Evolutionary conservation across 306 rosid genomes (phyloP).

Genomic region (Lathyrus sativus): DNA sequence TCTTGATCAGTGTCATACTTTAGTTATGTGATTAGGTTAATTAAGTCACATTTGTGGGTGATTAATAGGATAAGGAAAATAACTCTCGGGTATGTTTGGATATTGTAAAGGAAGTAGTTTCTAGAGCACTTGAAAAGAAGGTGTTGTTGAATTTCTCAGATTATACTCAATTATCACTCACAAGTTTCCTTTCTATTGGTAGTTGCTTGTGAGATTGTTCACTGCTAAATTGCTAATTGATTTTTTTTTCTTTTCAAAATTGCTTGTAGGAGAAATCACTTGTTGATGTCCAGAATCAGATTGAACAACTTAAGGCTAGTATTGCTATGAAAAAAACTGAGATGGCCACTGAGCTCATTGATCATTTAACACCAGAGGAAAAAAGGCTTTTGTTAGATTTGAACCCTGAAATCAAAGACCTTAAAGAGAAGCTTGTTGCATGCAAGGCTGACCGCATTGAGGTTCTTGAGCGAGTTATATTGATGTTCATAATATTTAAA

Average conservation of each 20-base stretch:
- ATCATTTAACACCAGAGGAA: slow-evolving; percentile 89
- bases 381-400: slow-evolving; percentile 74
- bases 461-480: slow-evolving; percentile 53
- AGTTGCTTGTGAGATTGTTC: slow-evolving; percentile 27
- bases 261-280: slow-evolving; percentile 85
- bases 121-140: slow-evolving; percentile 80
- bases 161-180: slow-evolving; percentile 8
- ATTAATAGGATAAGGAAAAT: too few relatives aligned
- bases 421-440: slow-evolving; percentile 77
- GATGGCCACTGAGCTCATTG: slow-evolving; percentile 96
- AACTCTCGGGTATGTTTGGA: too few relatives aligned
- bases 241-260: slow-evolving; percentile 35
- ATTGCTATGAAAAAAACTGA: slow-evolving; percentile 79
- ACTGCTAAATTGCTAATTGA: slow-evolving; percentile 3
- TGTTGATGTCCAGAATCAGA: slow-evolving; percentile 76
- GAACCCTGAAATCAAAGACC: slow-evolving; percentile 86
- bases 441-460: slow-evolving; percentile 93
- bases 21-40: too few relatives aligned
- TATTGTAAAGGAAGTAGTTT: slow-evolving; percentile 58
- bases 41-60: too few relatives aligned
- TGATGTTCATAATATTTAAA: neutral
- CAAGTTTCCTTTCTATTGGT: slow-evolving; percentile 1
- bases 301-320: slow-evolving; percentile 86
- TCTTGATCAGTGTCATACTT: too few relatives aligned
- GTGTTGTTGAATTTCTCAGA: slow-evolving; percentile 39